phyloP scores from a whole-genome alignment of 2,329 filamentous ascomycete genomes.

The Bipolaris oryzae region DNA sequence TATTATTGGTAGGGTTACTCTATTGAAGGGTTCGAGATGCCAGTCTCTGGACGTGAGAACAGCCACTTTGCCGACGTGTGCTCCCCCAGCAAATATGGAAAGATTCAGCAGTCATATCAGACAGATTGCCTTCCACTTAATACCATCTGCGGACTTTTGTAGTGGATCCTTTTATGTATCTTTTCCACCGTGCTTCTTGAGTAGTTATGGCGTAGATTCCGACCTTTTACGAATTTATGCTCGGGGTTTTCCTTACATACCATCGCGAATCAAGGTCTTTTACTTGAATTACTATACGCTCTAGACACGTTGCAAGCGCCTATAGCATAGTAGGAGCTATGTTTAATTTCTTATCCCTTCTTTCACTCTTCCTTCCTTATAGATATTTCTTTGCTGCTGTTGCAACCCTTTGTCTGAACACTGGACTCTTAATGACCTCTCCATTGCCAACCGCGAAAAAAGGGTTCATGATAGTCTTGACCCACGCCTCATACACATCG shows the following conservation, averaged over 20 bases:
- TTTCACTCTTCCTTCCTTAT: constrained; percentile 45
- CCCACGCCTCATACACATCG: constrained; percentile 95
- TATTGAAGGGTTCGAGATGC: too few species aligned
- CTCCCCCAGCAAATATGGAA: too few species aligned
- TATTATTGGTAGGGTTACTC: too few species aligned
- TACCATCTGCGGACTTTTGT: too few species aligned
- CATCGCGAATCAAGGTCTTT: neutral
- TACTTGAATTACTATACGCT: neutral
- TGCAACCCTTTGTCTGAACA: constrained; percentile 81
- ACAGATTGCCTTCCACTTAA: too few species aligned
- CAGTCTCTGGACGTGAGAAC: too few species aligned
- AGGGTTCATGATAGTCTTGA: constrained; percentile 96
- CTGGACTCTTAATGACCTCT: constrained; percentile 81
- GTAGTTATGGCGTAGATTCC: neutral
- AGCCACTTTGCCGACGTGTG: too few species aligned
- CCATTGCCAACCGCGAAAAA: constrained; percentile 89
- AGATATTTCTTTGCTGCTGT: constrained; percentile 93
- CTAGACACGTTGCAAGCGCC: neutral
- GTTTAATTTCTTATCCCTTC: neutral
- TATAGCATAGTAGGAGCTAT: neutral
- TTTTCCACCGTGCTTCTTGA: neutral
- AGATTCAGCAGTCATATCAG: too few species aligned
- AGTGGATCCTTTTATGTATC: too few species aligned
- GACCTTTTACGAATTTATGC: neutral
- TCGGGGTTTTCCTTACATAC: too few species aligned